Conservation (phyloP, 495 filamentous ascomycete species). For the Cercophora sp. region DNA sequence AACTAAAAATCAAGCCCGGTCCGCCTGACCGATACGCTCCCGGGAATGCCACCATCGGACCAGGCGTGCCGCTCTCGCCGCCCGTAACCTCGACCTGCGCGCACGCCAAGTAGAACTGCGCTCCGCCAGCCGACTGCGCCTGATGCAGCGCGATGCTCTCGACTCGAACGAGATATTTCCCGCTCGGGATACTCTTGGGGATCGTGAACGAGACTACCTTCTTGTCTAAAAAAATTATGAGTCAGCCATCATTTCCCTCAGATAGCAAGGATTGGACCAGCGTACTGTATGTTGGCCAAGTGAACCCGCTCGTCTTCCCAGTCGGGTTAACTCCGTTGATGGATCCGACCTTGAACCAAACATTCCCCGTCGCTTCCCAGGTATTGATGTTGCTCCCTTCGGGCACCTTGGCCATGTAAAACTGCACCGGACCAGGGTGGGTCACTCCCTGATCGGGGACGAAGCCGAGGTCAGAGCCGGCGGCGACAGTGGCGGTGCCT, state of each 20-base stretch:
- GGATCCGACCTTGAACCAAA: conserved; percentile 47
- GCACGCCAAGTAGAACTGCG: conserved; percentile 39
- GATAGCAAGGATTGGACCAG: not conserved
- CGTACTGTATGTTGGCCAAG: conserved; percentile 41
- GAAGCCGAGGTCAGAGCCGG: conserved; percentile 41
- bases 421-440: conserved; percentile 45
- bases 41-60: conserved; percentile 29
- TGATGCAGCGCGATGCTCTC: conserved; percentile 40
- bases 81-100: conserved; percentile 37
- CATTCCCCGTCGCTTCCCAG: conserved; percentile 44
- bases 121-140: conserved; percentile 33
- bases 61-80: conserved; percentile 32
- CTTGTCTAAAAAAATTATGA: not conserved
- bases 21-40: conserved; percentile 34
- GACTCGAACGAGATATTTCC: conserved; percentile 38
- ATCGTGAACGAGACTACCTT: conserved; percentile 31
- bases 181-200: conserved; percentile 36
- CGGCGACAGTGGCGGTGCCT: conserved; percentile 31
- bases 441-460: conserved; percentile 37
- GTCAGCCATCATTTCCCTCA: not conserved
- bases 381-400: conserved; percentile 35
- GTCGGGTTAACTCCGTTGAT: conserved; percentile 29
- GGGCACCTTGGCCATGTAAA: conserved; percentile 49
- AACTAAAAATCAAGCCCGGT: conserved; percentile 21
- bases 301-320: conserved; percentile 18